A percentile compares a stretch with the other conserved stretches of the same genome.
These are phyloP conservation scores for Syzygium oleosum DNA, from an alignment of 345 rosid genomes.

Conservation along the genomic window DNA sequence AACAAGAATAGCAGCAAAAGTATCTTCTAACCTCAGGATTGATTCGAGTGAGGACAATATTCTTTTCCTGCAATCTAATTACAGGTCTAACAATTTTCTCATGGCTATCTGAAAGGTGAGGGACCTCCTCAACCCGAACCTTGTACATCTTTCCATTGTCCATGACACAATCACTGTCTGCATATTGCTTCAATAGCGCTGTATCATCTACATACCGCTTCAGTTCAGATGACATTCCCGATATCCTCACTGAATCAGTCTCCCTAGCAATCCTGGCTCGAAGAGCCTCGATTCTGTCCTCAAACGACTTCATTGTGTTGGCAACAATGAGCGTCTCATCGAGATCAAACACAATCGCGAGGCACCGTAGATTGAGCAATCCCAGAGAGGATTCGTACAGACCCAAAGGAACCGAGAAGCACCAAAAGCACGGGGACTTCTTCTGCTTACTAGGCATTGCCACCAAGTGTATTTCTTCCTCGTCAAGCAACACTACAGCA, in stretches of 20 bases:
- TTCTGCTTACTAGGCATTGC: constrained; percentile 98
- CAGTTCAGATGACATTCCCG: constrained; percentile 75
- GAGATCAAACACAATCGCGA: constrained; percentile 88
- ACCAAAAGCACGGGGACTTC: constrained; percentile 98
- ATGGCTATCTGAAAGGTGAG: constrained; percentile 37
- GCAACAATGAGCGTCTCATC: constrained; percentile 97
- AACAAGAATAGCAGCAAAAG: constrained; percentile 3
- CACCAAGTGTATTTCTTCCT: constrained; percentile 87
- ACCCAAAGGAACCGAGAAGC: constrained; percentile 64
- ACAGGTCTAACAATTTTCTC: constrained; percentile 74
- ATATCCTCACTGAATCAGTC: constrained; percentile 48
- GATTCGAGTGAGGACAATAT: constrained; percentile 82
- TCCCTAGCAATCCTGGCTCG: constrained; percentile 73
- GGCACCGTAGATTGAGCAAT: constrained; percentile 78
- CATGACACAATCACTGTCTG: constrained; percentile 51
- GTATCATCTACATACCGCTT: constrained; percentile 71
- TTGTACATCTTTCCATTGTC: constrained; percentile 60
- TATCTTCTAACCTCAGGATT: constrained; percentile 70
- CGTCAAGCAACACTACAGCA: constrained; percentile 74
- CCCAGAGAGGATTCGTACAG: constrained; percentile 68
- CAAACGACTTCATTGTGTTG: constrained; percentile 89
- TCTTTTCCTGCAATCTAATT: constrained; percentile 72
- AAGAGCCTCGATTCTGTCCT: constrained; percentile 72
- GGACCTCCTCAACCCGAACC: constrained; percentile 80
- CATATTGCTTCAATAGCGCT: constrained; percentile 68